Evolutionary conservation across 176 grass and related monocot species (phyloP).

Genomic region (Canna indica): DNA sequence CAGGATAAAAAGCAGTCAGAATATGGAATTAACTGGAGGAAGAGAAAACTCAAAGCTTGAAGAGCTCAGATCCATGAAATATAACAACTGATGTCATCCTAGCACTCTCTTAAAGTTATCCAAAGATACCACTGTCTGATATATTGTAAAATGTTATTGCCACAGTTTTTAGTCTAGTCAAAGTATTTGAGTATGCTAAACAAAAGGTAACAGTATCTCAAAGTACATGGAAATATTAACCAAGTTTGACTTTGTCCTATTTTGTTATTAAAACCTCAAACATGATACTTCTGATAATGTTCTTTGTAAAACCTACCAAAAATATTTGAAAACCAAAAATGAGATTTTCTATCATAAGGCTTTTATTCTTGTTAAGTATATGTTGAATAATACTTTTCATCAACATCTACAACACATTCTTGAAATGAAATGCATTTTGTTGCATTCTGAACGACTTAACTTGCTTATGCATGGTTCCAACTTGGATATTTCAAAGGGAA

Average conservation of each 20-base stretch:
- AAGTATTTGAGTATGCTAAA: too few species aligned
- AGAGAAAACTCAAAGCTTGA: not conserved
- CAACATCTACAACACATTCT: not conserved
- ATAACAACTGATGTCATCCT: not conserved
- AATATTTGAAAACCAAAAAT: not conserved
- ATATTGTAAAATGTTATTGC: too few species aligned
- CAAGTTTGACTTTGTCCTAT: too few species aligned
- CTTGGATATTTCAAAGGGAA: not conserved
- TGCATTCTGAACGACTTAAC: not conserved
- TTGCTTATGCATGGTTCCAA: not conserved
- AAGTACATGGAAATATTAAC: not conserved
- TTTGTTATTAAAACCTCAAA: too few species aligned
- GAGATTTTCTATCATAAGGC: not conserved
- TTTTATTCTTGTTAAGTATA: not conserved
- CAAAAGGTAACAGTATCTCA: too few species aligned
- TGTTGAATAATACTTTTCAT: not conserved
- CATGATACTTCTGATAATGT: not conserved
- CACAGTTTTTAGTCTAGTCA: too few species aligned
- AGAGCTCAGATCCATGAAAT: not conserved
- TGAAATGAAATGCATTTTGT: not conserved
- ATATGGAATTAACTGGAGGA: not conserved
- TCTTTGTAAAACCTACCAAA: not conserved
- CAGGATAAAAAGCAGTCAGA: not conserved
- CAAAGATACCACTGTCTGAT: too few species aligned
- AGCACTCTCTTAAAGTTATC: not conserved